Evolutionary conservation across 306 rosid genomes (phyloP), one percentile per base, ranked within the genome.

Genomic region (Quercus agrifolia): DNA sequence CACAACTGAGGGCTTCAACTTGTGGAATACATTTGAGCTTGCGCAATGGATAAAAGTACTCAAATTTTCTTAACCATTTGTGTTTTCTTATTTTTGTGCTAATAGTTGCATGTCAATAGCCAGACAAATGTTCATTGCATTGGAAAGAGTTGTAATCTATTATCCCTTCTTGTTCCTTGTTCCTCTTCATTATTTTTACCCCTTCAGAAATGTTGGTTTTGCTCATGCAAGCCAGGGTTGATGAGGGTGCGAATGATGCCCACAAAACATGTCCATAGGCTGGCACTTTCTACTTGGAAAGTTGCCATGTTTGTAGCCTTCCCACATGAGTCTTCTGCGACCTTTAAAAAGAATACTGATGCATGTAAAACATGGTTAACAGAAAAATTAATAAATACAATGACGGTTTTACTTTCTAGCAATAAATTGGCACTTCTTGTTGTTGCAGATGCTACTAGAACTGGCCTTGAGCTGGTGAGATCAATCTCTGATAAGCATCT

Each of bases 41-140:
- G 76, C 82, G 77, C 82, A 70, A 92, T 92, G 97, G 95, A 89
- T 78, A 91, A 86, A 82, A 91, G 97, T 92, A 82, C 64, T 70
- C 46, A 68, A 76, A 49, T 18, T 80, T 64, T 58, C 33, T 25
- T 70, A n/a, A 28, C 52, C 69, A 57, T 70, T 28, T 35, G 5
- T 76, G 15, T 30, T 67, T 21, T 14, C 28, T 25, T 19, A 68
- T 46, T 15, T 18, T 31, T 83, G 54, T 64, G 25, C 25, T 20
- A 9, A 66, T 46, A 61, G 38, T 77, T 75, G 67, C 41, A 52
- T 15, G 21, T 64, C 70, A 64, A 15, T 11, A n/a, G 70, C 2
- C 38, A 64, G 70, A 7, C 41, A 18, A 70, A 52, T 64, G 17
- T 74, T 63, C 70, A 30, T 76, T 73, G n/a, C 55, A 67, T 66